These are phyloP conservation scores for Termitomyces sp. DNA, from an alignment of 768 basidiomycete genomes.

Conservation along the genomic window DNA sequence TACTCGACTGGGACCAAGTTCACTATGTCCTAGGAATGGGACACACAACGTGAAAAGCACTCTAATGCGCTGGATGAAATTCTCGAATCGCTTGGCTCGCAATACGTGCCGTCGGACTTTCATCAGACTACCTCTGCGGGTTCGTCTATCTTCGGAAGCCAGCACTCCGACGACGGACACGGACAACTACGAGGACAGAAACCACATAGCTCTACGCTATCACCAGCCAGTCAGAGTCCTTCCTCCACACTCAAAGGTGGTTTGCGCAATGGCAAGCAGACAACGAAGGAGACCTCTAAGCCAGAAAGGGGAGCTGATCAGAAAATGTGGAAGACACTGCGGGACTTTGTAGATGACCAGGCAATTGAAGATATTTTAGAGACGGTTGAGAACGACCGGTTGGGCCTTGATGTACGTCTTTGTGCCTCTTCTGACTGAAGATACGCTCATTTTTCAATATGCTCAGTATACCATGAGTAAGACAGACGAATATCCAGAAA, in stretches of 20 bases:
- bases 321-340: constrained; percentile 72
- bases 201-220: constrained; percentile 11
- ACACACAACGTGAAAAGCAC: constrained; percentile 54
- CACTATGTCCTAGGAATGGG: constrained; percentile 58
- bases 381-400: constrained; percentile 66
- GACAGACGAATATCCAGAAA: constrained; percentile 68
- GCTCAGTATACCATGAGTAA: constrained; percentile 54
- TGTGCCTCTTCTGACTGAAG: neutral
- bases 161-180: constrained; percentile 46
- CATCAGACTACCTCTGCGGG: constrained; percentile 56
- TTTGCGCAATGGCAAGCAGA: constrained; percentile 11
- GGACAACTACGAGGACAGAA: constrained; percentile 16
- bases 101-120: constrained; percentile 76
- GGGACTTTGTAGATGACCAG: constrained; percentile 84
- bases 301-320: constrained; percentile 38
- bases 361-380: constrained; percentile 77
- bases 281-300: constrained; percentile 14
- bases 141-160: constrained; percentile 79
- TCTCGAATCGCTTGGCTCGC: constrained; percentile 68
- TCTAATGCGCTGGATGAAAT: constrained; percentile 62
- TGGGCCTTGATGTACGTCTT: constrained; percentile 57
- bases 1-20: neutral
- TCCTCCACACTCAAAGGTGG: constrained; percentile 27
- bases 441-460: neutral
- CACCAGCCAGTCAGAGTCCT: constrained; percentile 30